Evolutionary conservation across 2,329 filamentous ascomycete species (phyloP), one percentile per base, ranked within the genome.

Genomic region (Nectriaceae sp.): DNA sequence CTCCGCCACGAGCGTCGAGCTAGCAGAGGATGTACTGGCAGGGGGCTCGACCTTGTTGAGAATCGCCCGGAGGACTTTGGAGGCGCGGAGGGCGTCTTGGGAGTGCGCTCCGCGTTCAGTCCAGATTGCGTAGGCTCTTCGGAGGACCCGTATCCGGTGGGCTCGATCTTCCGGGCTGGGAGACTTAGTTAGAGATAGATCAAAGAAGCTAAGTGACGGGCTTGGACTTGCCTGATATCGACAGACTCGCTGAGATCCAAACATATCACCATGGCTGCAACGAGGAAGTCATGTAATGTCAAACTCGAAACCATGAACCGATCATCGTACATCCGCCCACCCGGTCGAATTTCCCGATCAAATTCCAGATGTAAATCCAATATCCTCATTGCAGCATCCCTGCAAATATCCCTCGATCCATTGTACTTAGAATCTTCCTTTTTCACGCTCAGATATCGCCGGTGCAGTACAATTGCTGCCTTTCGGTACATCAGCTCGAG

Each of bases 191-290:
- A 11, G 24, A 40, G 18, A 21, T n/a, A n/a, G n/a, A n/a, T n/a
- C n/a, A n/a, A n/a, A n/a, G n/a, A n/a, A n/a, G n/a, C n/a, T n/a
- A n/a, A 10, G 39, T 2, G 22, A 16, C 37, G 11, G 21, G 18
- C 5, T 8, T 36, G 21, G 19, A 15, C 49, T 39, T 64, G 74
- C 74, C 60, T 68, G 52, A 65, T 68, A 18, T 70, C 64, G 21
- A 57, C 54, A 16, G 69, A 70, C 52, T 75, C 73, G 20, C 66
- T 69, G 11, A 78, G 62, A 52, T 79, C 76, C 3, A 84, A 62
- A 47, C 78, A 84, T 5, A 84, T 57, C 35, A 84, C 76, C 78
- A 83, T 84, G 11, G 79, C 75, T 0, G 81, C 81, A 16, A 84
- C 72, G 21, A 84, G 64, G 50, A 82, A 84, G 54, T 84, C 78